Base-by-base conservation (phyloP, 768 basidiomycete species). In the Nevesoporus exiguus region DNA sequence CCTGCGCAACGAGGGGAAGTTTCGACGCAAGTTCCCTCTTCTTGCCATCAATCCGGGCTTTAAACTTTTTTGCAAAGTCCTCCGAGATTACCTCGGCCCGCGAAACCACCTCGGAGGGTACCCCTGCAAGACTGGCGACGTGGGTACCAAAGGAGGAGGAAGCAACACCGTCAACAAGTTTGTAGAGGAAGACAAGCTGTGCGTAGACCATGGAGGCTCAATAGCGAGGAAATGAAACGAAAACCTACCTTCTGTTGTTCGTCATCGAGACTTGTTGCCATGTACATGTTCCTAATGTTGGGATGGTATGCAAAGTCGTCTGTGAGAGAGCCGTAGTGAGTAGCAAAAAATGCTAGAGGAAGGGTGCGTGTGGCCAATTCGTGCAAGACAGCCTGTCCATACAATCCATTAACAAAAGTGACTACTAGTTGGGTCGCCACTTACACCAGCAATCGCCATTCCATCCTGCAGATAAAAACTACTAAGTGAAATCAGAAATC, bases 361-460 rank as follows among this genome's bases (percentile, higher is more conserved):
- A 97, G 75, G 0, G 92, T 94, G 63, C 92, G 91, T 0, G 95
- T 97, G 1, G 97, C 93, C 15, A 99, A 80, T 66, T 96, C 85
- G 68, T 99, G 97, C 19, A 98, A 71, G 14, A 98, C 97, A 10
- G 96, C 91, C 86, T 89, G 55, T 45, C 15, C 41, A 55, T 46
- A 7, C 47, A 39, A 39, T 47, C 33, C 3, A 31, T 64, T 44
- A 64, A 51, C 10, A 34, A 49, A 19, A 24, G 17, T 30, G 48
- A 47, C 33, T 15, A n/a, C 43, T 21, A 15, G 5, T 47, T 7
- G 7, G 9, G 19, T 33, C 19, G 33, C 34, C 24, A 70, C 80
- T 36, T 70, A 89, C 89, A 51, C 88, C 90, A 42, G 97, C 96
- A 60, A 98, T 98, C 7, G 94, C 93, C 92, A 98, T 93, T n/a